Base-by-base conservation (phyloP, 345 rosid species). In the Murraya paniculata region DNA sequence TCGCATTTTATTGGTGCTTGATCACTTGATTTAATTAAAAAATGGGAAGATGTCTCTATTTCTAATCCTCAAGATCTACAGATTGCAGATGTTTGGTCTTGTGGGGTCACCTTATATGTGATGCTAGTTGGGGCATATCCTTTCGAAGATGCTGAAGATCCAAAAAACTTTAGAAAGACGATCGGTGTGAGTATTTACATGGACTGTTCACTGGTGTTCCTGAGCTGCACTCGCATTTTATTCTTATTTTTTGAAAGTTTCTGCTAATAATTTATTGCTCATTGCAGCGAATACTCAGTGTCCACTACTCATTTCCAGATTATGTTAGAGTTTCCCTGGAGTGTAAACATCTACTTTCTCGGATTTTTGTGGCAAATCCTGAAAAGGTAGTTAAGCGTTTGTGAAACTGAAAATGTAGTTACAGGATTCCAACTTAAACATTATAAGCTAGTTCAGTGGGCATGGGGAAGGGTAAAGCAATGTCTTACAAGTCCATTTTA, bases 51-150 rank as follows among this genome's bases (percentile, higher is more conserved):
- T 33, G 39, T 25, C 6, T 57, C 62, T 41, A 13, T 3, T 13
- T 25, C 41, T 85, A 61, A 82, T 67, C 79, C 31, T 76, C 36
- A 53, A 64, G 50, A 31, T n/a, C 35, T 65, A 65, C 25, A 85
- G 88, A 80, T 80, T 69, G 90, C 90, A 75, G 92, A 89, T 83
- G 92, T 87, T 78, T 89, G 90, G 92, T 89, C 92, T 33, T 87
- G 89, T 83, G 92, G 90, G 38, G 92, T 89, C 30, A 86, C 90
- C 71, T 82, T 89, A 50, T 87, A 84, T 82, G 92, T 89, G 1
- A 89, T 89, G 92, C 84, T 89, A 25, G 88, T 89, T 68, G 92
- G 92, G 77, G 88, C 90, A 70, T 89, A 86, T 78, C 92, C 92
- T 16, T 86, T 89, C 67, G 92, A 89, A 81, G 92, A 89, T 82